phyloP scores from a whole-genome alignment of 176 grass and related monocot genomes.

The Oryza longistaminata region DNA sequence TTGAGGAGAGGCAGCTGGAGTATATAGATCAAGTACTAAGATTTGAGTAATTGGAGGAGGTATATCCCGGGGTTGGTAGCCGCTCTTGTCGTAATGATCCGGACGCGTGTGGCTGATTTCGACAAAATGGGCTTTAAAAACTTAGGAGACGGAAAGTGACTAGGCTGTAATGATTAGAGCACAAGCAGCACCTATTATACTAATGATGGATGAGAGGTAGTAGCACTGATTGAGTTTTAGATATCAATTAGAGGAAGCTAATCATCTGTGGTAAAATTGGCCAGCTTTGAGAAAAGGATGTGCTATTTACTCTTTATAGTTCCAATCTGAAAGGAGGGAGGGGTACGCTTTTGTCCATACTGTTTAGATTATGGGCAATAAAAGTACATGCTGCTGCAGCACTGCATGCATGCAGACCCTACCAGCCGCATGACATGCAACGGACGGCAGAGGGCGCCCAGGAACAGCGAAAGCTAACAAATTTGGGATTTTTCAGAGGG shows the following conservation, averaged over 20 bases:
- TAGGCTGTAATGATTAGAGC: slow-evolving; percentile 8
- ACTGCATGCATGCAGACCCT: not conserved
- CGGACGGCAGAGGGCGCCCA: slow-evolving; percentile 13
- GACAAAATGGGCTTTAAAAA: not conserved
- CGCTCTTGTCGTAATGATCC: not conserved
- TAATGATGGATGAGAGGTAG: not conserved
- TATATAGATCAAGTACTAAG: not conserved
- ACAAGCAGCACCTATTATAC: not conserved
- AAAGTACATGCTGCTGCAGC: slow-evolving; percentile 18
- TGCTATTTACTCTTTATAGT: not conserved
- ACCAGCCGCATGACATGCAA: not conserved
- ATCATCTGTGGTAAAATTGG: not conserved
- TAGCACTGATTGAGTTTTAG: not conserved
- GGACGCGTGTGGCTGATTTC: not conserved
- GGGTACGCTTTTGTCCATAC: not conserved
- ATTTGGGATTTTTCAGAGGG: slow-evolving; percentile 2
- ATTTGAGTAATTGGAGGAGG: not conserved
- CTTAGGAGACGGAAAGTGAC: not conserved
- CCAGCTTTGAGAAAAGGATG: not conserved
- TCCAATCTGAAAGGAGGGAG: not conserved
- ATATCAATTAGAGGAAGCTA: not conserved
- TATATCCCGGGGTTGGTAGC: not conserved
- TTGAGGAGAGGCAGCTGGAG: not conserved
- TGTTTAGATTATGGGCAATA: slow-evolving; percentile 20
- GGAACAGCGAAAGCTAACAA: not conserved